Conservation (phyloP, 2,329 filamentous ascomycete species). For the Akanthomyces muscarius region DNA sequence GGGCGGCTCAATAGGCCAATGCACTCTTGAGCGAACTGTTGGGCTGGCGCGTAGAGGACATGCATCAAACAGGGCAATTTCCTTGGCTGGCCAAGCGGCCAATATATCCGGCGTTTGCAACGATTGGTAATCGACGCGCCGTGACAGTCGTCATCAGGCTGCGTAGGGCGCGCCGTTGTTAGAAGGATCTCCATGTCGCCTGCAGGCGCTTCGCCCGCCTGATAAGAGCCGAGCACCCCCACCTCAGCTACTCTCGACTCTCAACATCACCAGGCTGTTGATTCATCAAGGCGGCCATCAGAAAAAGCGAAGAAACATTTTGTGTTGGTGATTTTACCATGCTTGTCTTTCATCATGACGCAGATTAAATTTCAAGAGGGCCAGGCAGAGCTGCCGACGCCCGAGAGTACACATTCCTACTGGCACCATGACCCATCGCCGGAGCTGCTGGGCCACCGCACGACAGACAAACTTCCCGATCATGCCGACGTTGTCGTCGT, state of each 20-base stretch:
- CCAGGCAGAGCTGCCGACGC: slow-evolving; percentile 55
- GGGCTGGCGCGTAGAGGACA: neutral
- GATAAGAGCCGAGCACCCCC: neutral
- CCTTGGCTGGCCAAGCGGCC: neutral
- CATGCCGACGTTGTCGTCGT: slow-evolving; percentile 66
- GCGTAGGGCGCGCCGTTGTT: neutral
- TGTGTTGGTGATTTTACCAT: neutral
- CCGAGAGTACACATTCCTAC: slow-evolving; percentile 61
- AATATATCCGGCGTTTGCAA: neutral
- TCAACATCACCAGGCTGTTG: neutral
- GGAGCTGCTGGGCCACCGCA: slow-evolving; percentile 62
- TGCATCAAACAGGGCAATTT: neutral
- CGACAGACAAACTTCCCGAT: slow-evolving; percentile 58
- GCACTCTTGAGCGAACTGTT: neutral
- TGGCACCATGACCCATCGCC: slow-evolving; percentile 68
- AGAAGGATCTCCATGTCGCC: neutral
- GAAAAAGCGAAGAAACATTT: neutral
- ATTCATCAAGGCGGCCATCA: neutral
- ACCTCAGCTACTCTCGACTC: neutral
- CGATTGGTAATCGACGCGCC: neutral
- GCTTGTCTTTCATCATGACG: slow-evolving; percentile 28
- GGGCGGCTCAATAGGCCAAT: neutral
- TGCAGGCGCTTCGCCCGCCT: neutral
- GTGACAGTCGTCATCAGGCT: slow-evolving; percentile 3
- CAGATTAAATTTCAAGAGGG: slow-evolving; percentile 27